Conservation (phyloP, 805 yeast species). For the Lipomyces kockii region DNA sequence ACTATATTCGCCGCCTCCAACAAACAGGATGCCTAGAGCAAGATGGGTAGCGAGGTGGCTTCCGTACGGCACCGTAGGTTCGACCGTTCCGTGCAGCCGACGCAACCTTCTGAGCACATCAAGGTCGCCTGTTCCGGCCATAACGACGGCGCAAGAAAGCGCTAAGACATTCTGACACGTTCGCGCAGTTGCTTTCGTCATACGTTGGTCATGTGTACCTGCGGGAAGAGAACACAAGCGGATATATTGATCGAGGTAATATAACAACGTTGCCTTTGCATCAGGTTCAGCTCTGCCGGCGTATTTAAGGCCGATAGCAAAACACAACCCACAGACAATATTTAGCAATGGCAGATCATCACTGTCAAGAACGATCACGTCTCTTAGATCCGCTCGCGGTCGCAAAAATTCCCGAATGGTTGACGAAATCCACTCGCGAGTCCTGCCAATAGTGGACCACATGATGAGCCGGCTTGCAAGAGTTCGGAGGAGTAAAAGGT, state of each 20-base stretch:
- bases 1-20: slow-evolving; percentile 93
- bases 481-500: slow-evolving; percentile 66
- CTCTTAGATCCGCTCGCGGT: slow-evolving; percentile 25
- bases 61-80: slow-evolving; percentile 57
- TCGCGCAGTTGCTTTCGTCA: slow-evolving; percentile 59
- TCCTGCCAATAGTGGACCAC: slow-evolving; percentile 67
- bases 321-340: slow-evolving; percentile 72
- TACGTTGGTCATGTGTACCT: slow-evolving; percentile 59
- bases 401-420: slow-evolving; percentile 59
- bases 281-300: slow-evolving; percentile 67
- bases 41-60: slow-evolving; percentile 76
- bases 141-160: slow-evolving; percentile 68
- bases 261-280: slow-evolving; percentile 61
- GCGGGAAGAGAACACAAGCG: slow-evolving; percentile 51
- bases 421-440: slow-evolving; percentile 59
- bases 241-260: slow-evolving; percentile 59
- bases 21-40: slow-evolving; percentile 83
- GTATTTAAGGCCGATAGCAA: slow-evolving; percentile 73
- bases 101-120: slow-evolving; percentile 75
- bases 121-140: slow-evolving; percentile 92
- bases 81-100: slow-evolving; percentile 61
- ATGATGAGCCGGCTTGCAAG: slow-evolving; percentile 66
- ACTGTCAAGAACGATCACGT: slow-evolving; percentile 50
- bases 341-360: slow-evolving; percentile 67
- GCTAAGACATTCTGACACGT: slow-evolving; percentile 63